phyloP scores from a whole-genome alignment of 2,329 filamentous ascomycete species.

The Cladobotryum mycophilum region DNA sequence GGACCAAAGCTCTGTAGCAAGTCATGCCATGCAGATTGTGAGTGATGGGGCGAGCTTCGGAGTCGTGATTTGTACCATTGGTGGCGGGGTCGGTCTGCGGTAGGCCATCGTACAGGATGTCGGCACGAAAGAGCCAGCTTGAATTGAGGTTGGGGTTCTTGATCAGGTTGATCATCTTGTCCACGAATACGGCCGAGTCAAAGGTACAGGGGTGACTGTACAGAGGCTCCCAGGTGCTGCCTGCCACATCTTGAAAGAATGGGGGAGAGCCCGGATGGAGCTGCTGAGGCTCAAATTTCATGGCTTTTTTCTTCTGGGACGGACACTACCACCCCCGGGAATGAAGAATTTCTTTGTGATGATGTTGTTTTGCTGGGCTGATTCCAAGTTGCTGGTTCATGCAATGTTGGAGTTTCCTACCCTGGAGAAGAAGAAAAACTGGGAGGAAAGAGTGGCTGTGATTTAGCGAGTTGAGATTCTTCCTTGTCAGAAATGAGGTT shows the following conservation, averaged over 20 bases:
- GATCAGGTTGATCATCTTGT: constrained; percentile 68
- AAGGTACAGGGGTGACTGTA: constrained; percentile 56
- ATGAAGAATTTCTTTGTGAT: no score
- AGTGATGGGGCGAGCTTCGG: constrained; percentile 3
- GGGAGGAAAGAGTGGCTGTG: no score
- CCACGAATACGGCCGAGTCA: constrained; percentile 53
- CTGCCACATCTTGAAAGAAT: constrained; percentile 22
- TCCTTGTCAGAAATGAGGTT: no score
- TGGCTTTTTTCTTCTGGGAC: background rate
- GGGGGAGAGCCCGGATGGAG: constrained; percentile 20
- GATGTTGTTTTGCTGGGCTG: no score
- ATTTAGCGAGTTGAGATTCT: no score
- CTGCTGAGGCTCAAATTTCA: constrained; percentile 26
- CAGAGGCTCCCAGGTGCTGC: constrained; percentile 45
- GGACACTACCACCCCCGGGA: no score
- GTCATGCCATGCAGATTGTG: constrained; percentile 20
- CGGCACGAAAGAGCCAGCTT: constrained; percentile 69
- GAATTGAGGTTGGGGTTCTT: constrained; percentile 77
- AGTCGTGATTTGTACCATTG: background rate
- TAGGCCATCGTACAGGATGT: constrained; percentile 49
- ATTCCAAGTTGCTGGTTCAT: no score
- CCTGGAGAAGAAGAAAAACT: no score
- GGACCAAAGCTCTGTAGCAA: constrained; percentile 60
- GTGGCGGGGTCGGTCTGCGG: constrained; percentile 6
- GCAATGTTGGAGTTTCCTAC: no score